Evolutionary conservation across 179 eudicot genomes (phyloP), one percentile per base, ranked within the genome.

Genomic region (Beta macrorhiza): DNA sequence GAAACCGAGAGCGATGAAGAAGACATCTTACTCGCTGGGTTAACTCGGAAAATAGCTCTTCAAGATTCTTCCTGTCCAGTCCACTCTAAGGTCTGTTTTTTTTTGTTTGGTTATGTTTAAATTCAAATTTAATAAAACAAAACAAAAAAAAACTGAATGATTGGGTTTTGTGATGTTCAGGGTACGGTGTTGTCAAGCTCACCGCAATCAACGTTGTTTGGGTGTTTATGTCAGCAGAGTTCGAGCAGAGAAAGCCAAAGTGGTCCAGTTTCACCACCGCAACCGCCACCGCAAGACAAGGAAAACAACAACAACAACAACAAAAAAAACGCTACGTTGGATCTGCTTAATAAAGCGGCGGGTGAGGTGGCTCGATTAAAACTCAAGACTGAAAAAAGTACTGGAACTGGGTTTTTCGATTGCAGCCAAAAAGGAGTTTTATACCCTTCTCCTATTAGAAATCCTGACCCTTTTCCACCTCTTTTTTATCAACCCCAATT

Each of bases 1-100:
- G 92, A 87, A 67, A 80, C 87, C 0, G 95, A 90, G 83, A 90
- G 90, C 25, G 97, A 92, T 63, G 94, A 91, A 47, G 97, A 93
- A 5, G 85, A 79, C 6, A 86, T 83, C 0, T 84, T 42, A 5
- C 72, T 91, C 19, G 20, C 86, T 16, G 90, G 87, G 75, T 76
- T 90, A 37, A 85, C 90, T 67, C 84, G 78, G 59, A 80, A 85
- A 52, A 25, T 86, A 47, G 70, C 88, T 51, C 81, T 90, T 2
- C 82, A 78, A 1, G 87, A 86, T 52, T 37, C 78, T 10, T 16
- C 65, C 0, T 79, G 61, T 37, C 72, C 73, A 20, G 69, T 29
- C 12, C 71, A 78, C 49, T 76, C 72, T 22, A 77, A 82, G 84
- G 84, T 81, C 17, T 14, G 12, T 10, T 69, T 14, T 37, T 0